Evolutionary conservation across 2,329 filamentous ascomycete species (phyloP).

Genomic region (Didymella glomerata): DNA sequence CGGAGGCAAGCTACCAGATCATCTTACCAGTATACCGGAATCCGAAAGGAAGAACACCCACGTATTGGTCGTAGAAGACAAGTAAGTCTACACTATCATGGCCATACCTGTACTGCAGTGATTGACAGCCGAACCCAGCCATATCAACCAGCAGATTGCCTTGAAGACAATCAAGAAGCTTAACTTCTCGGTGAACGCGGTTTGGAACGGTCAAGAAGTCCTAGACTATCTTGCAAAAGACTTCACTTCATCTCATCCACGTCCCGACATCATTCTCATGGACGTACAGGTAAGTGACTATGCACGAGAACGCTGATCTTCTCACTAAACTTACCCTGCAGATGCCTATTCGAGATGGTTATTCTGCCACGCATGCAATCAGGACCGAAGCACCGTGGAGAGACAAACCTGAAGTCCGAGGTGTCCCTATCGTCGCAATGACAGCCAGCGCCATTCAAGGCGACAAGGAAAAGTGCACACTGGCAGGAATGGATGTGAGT

Average conservation of each 20-base stretch:
- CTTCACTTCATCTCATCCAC: constrained; percentile 60
- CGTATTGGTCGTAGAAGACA: constrained; percentile 83
- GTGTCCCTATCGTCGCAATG: constrained; percentile 82
- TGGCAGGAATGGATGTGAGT: constrained; percentile 73
- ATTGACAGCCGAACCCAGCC: constrained; percentile 35
- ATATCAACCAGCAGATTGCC: constrained; percentile 78
- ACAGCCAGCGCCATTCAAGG: constrained; percentile 81
- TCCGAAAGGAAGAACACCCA: constrained; percentile 70
- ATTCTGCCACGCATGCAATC: constrained; percentile 77
- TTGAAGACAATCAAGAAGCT: constrained; percentile 77
- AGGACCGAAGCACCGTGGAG: constrained; percentile 73
- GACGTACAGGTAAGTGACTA: constrained; percentile 74
- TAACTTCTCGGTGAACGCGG: constrained; percentile 73
- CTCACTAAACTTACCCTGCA: constrained; percentile 38
- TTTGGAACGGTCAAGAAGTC: constrained; percentile 81
- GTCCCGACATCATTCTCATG: constrained; percentile 80
- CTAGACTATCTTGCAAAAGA: constrained; percentile 72
- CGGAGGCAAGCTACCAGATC: constrained; percentile 39
- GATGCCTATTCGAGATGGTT: constrained; percentile 74
- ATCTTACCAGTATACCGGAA: constrained; percentile 59
- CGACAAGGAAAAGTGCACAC: constrained; percentile 76
- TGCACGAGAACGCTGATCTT: constrained; percentile 2
- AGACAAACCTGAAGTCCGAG: constrained; percentile 60
- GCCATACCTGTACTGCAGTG: no score
- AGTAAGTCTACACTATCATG: constrained; percentile 59